Evolutionary conservation across 208 protist genomes (phyloP), one percentile per base, ranked within the genome.

Genomic region (Crithidia brevicula): DNA sequence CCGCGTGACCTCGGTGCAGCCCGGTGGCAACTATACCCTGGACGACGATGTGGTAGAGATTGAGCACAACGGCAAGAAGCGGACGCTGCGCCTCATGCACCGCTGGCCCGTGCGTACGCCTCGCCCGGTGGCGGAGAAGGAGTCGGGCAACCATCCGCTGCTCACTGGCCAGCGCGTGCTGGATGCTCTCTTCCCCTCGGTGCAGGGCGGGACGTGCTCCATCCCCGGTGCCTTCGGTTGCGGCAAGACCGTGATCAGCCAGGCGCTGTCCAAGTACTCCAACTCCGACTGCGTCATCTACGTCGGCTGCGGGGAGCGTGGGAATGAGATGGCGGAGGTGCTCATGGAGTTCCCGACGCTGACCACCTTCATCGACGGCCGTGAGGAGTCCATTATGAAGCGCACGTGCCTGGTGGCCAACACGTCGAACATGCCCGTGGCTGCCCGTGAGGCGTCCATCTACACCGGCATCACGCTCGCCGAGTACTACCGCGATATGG

Each of bases 241-340:
- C 81, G 99, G 99, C 68, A 99, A 99, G 89, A 99, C 99, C 36
- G 99, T 99, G 59, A 99, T 99, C 85, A 99, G 98, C 31, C 99
- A 99, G 89, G 92, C 99, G 11, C 91, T 99, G 7, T 99, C 98
- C 74, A 99, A 99, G 89, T 99, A 98, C 88, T 99, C 98, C 45
- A 99, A 99, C 97, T 99, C 98, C 23, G 98, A 99, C 82, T 96
- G 92, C 56, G 99, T 99, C 81, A 98, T 99, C 74, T 99, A 99
- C 87, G 99, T 99, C 52, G 99, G 99, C 46, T 99, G 98, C 82
- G 99, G 99, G 38, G 99, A 99, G 91, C 95, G 99, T 61, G 99
- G 99, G 59, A 99, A 99, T 84, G 99, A 99, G 83, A 99, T 99
- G 99, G 99, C 99, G 27, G 99, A 99, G 92, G 98, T 99, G 69